A percentile compares a stretch with the other conserved stretches of the same genome.
Conservation (phyloP, 371 early-diverging fungal species). For the Thermomucor indicae-seudaticae region DNA sequence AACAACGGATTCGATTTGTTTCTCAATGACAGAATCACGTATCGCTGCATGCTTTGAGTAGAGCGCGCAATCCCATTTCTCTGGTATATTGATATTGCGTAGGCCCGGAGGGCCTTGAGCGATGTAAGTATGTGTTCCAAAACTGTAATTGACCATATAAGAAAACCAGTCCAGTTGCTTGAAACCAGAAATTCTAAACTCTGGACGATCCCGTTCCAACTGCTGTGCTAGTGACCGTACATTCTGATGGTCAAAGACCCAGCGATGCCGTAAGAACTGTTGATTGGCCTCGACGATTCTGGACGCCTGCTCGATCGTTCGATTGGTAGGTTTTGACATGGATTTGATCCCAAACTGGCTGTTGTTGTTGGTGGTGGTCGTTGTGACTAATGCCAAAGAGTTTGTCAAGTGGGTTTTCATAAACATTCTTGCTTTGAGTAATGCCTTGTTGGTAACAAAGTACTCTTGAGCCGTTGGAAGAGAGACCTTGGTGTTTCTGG, state of each 20-base stretch:
- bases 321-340: conserved; percentile 8
- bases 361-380: conserved; percentile 13
- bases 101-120: conserved; percentile 24
- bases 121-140: conserved; percentile 36
- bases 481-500: conserved; percentile 25
- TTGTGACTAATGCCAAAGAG: conserved; percentile 26
- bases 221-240: conserved; percentile 16
- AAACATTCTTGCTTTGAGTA: conserved; percentile 37
- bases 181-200: conserved; percentile 15
- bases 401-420: conserved; percentile 36
- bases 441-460: conserved; percentile 31
- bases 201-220: conserved; percentile 17
- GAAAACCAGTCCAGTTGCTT: conserved; percentile 28
- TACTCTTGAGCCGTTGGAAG: conserved; percentile 32
- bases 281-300: conserved; percentile 31
- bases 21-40: conserved; percentile 31
- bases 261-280: conserved; percentile 32
- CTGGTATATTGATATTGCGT: conserved; percentile 33
- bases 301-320: conserved; percentile 31
- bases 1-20: conserved; percentile 39
- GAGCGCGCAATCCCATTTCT: conserved; percentile 40
- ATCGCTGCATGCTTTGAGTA: conserved; percentile 23
- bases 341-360: background rate
- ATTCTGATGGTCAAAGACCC: conserved; percentile 36
- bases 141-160: conserved; percentile 41